Conservation (phyloP, 352 stramenopile species). For the Phytophthora foliorum region DNA sequence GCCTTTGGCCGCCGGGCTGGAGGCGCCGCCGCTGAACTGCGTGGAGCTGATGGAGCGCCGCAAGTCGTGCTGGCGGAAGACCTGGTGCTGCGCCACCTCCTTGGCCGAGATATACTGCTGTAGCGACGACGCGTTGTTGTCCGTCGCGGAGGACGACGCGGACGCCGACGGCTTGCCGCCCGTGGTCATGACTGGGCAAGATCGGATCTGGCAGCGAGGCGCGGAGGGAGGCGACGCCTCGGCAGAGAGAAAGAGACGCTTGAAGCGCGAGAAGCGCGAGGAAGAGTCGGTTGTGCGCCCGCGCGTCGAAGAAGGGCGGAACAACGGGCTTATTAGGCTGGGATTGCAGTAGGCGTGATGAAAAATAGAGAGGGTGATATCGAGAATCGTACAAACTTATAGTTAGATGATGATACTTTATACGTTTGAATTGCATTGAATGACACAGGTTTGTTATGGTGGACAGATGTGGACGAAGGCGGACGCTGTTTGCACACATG, state of each 20-base stretch:
- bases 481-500: not conserved
- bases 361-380: conserved; percentile 12
- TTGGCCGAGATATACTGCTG: conserved; percentile 72
- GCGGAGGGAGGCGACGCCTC: conserved; percentile 25
- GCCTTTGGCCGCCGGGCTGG: not conserved
- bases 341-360: conserved; percentile 1
- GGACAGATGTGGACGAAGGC: conserved; percentile 13
- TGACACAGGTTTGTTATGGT: not conserved
- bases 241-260: conserved; percentile 36
- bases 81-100: conserved; percentile 69
- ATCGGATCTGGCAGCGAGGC: conserved; percentile 10
- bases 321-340: conserved; percentile 12
- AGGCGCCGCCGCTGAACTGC: conserved; percentile 27
- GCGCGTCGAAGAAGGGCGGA: conserved; percentile 18
- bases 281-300: conserved; percentile 23
- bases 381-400: not conserved
- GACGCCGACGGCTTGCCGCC: conserved; percentile 33
- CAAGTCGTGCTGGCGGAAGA: conserved; percentile 42
- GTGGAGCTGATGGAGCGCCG: conserved; percentile 56
- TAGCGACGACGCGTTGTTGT: conserved; percentile 33
- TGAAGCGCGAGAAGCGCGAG: conserved; percentile 28
- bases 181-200: conserved; percentile 44
- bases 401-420: conserved; percentile 6
- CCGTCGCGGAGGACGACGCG: conserved; percentile 13
- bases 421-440: not conserved